Conservation (phyloP, 2,329 filamentous ascomycete species). For the Cordyceps javanica region DNA sequence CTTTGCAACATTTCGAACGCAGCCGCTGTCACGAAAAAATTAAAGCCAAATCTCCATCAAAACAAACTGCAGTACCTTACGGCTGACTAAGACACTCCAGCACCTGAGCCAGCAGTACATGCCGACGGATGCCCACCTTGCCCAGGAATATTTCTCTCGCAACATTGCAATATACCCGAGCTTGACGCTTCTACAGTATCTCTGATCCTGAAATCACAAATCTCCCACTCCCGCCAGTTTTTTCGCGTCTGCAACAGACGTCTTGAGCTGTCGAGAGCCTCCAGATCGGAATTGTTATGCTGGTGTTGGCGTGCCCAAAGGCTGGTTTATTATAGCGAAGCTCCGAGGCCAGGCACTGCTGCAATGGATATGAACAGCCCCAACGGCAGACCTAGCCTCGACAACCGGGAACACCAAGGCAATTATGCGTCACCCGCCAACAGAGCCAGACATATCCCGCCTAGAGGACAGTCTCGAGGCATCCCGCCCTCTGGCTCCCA, state of each 20-base stretch:
- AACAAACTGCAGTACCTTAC: not conserved
- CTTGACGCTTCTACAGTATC: not conserved
- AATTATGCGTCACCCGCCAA: conserved; percentile 23
- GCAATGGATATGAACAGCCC: conserved; percentile 30
- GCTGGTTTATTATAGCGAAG: conserved; percentile 26
- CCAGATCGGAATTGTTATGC: conserved; percentile 13
- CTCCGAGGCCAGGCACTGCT: conserved; percentile 20
- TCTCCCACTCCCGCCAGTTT: not conserved
- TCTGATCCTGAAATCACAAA: not conserved
- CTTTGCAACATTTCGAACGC: not conserved
- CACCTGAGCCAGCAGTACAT: not conserved
- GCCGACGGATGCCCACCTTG: not conserved
- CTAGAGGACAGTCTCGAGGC: conserved; percentile 21
- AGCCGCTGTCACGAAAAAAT: not conserved
- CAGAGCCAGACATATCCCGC: conserved; percentile 20
- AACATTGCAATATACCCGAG: not conserved
- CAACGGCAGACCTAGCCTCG: conserved; percentile 20
- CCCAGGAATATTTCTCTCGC: not conserved
- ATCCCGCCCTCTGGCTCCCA: conserved; percentile 13
- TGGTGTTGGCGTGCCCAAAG: conserved; percentile 18
- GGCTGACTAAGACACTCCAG: conserved; percentile 6
- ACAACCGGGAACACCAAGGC: conserved; percentile 22
- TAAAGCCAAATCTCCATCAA: not conserved
- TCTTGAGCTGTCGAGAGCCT: conserved; percentile 4
- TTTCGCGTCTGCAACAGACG: not conserved